phyloP scores from a whole-genome alignment of 257 asterid genomes.

The Mentha longifolia region DNA sequence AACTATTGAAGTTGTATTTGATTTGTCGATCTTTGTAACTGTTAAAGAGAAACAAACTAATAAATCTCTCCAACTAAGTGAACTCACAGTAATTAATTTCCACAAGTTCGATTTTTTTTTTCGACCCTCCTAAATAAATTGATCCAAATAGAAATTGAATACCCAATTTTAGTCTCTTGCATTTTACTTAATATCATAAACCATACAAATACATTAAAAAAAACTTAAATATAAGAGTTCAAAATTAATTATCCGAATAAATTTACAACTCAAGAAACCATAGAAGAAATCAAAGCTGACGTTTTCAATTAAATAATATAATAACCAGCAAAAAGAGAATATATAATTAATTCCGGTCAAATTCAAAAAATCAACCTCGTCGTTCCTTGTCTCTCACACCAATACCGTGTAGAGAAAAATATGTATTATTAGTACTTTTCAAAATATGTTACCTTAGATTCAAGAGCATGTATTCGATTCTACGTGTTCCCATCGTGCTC shows the following conservation, averaged over 20 bases:
- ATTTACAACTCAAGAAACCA: neutral
- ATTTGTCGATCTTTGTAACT: too few species aligned
- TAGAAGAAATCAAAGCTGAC: neutral
- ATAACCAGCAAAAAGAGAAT: neutral
- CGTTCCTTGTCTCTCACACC: slow-evolving; percentile 13
- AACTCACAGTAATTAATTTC: too few species aligned
- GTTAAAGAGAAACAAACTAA: too few species aligned
- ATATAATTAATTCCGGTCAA: neutral
- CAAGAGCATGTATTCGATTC: slow-evolving; percentile 8
- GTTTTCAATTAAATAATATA: neutral
- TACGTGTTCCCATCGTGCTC: slow-evolving; percentile 33
- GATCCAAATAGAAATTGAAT: too few species aligned
- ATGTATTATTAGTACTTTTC: neutral
- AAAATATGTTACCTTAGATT: slow-evolving; percentile 6
- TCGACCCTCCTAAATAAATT: too few species aligned
- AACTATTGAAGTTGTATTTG: neutral
- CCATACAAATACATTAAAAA: too few species aligned
- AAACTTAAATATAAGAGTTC: too few species aligned
- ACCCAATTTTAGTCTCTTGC: too few species aligned
- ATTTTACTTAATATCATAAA: too few species aligned
- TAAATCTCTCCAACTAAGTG: too few species aligned
- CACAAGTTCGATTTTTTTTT: too few species aligned
- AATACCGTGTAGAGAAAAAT: slow-evolving; percentile 12
- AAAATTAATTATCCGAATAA: neutral
- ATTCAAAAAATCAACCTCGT: neutral